Evolutionary conservation across 2,329 filamentous ascomycete species (phyloP), one percentile per base, ranked within the genome.

Genomic region (Microdochium bolleyi): DNA sequence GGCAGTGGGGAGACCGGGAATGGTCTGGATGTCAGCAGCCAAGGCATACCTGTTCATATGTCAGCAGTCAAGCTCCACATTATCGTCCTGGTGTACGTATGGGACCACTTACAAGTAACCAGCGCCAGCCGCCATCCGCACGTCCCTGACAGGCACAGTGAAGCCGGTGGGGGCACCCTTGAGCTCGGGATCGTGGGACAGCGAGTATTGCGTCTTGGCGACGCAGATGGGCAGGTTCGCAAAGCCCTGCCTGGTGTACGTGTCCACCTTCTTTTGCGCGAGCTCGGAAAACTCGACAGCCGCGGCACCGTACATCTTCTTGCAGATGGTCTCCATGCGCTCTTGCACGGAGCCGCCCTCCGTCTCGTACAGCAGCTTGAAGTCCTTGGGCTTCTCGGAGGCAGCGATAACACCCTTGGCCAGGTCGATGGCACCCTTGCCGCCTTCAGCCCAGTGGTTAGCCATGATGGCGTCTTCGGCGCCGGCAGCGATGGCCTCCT

Each of bases 11-110:
- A 99, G 76, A 56, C 94, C 94, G 14, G 94, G 94, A 58, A 99
- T 99, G 1, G 94, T 99, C 77, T 97, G 94, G 60, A 99, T 97
- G 66, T 99, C 94, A 14, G 94, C 94, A 52, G 94, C 94, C 56
- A 97, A 80, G 7, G 94, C 94, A 62, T 96, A 96, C 52, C 87
- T 88, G 59, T 48, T 49, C 52, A 32, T 7, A 8, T 50, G 57
- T 77, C 66, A 78, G 71, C 60, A 56, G 64, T 60, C 51, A 10
- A 2, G 8, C 19, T 38, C 7, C 50, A 3, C 51, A 24, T 9
- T 32, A 48, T 14, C 52, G n/a, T n/a, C n/a, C n/a, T n/a, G n/a
- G n/a, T n/a, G n/a, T n/a, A n/a, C n/a, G n/a, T n/a, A n/a, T 49
- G 52, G 16, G 16, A 38, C 53, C 55, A 76, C 85, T 81, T 73